Percentiles rank a stretch among this genome's conserved stretches.
phyloP scores from a whole-genome alignment of 192 early-diverging fungal genomes.

The Entomortierella parvispora region DNA sequence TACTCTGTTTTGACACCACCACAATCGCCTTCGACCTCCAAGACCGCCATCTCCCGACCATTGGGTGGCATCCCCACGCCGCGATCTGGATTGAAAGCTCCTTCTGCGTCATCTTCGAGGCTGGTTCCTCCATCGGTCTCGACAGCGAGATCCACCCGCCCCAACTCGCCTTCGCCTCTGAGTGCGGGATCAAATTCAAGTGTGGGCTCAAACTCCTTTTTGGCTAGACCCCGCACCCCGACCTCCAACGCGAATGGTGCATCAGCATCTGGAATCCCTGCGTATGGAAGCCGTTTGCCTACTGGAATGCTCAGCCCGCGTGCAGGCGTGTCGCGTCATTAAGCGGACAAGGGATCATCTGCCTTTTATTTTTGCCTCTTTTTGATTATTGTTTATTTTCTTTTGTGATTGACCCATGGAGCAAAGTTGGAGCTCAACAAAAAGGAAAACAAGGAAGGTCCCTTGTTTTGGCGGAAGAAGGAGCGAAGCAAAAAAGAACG shows the following conservation, averaged over 20 bases:
- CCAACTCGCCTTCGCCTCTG: slow-evolving; percentile 13
- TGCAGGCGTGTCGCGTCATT: slow-evolving; percentile 27
- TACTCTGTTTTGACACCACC: slow-evolving; percentile 43
- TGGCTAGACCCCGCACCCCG: slow-evolving; percentile 22
- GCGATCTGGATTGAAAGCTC: slow-evolving; percentile 8
- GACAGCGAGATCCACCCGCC: slow-evolving; percentile 5
- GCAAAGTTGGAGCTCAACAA: too few species aligned
- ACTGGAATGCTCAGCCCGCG: slow-evolving; percentile 37
- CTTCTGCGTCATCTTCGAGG: slow-evolving; percentile 14
- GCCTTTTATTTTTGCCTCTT: too few species aligned
- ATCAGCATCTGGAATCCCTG: slow-evolving; percentile 1
- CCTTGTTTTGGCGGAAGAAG: too few species aligned
- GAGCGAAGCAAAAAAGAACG: too few species aligned
- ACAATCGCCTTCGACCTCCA: slow-evolving; percentile 28
- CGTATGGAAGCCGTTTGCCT: slow-evolving; percentile 5
- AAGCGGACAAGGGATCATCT: too few species aligned
- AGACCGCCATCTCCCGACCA: not conserved
- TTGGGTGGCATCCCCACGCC: slow-evolving; percentile 1
- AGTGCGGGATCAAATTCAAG: slow-evolving; percentile 18
- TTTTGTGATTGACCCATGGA: too few species aligned
- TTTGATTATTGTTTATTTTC: too few species aligned
- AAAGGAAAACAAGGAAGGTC: too few species aligned
- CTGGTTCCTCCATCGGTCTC: slow-evolving; percentile 18
- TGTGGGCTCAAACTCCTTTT: not conserved
- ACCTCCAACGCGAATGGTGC: not conserved